Evolutionary conservation across 768 basidiomycete species (phyloP).

Genomic region (Roridomyces roridus): DNA sequence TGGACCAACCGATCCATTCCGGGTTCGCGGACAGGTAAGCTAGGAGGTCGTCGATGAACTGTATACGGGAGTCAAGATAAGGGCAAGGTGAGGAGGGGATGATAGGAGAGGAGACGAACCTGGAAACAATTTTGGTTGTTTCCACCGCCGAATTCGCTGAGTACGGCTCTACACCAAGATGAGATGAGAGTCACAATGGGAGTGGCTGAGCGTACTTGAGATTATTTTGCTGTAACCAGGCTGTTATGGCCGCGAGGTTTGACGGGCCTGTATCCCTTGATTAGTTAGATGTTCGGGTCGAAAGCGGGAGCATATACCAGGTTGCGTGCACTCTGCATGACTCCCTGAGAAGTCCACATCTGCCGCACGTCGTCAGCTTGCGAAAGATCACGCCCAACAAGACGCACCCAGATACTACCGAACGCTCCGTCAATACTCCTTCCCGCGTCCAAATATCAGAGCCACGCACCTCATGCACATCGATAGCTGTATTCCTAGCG

Average conservation of each 20-base stretch:
- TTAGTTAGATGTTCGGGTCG: neutral
- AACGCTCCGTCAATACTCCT: neutral
- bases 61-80: too few relatives aligned
- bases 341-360: conserved; percentile 51
- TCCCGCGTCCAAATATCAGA: too few relatives aligned
- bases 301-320: conserved; percentile 31
- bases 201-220: conserved; percentile 39
- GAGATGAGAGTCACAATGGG: neutral
- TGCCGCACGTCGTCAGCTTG: conserved; percentile 24
- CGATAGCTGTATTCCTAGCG: conserved; percentile 48
- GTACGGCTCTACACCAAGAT: conserved; percentile 40
- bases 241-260: conserved; percentile 47
- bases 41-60: conserved; percentile 46
- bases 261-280: conserved; percentile 34
- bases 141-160: conserved; percentile 53
- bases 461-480: conserved; percentile 49
- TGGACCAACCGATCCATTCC: conserved; percentile 53
- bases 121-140: conserved; percentile 50
- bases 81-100: too few relatives aligned
- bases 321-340: conserved; percentile 50
- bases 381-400: too few relatives aligned
- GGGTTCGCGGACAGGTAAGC: conserved; percentile 47
- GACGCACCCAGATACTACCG: conserved; percentile 22
- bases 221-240: conserved; percentile 48
- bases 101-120: conserved; percentile 24